These are phyloP conservation scores for Hygrophorus pudorinus DNA, from an alignment of 768 basidiomycete genomes.

Conservation along the genomic window DNA sequence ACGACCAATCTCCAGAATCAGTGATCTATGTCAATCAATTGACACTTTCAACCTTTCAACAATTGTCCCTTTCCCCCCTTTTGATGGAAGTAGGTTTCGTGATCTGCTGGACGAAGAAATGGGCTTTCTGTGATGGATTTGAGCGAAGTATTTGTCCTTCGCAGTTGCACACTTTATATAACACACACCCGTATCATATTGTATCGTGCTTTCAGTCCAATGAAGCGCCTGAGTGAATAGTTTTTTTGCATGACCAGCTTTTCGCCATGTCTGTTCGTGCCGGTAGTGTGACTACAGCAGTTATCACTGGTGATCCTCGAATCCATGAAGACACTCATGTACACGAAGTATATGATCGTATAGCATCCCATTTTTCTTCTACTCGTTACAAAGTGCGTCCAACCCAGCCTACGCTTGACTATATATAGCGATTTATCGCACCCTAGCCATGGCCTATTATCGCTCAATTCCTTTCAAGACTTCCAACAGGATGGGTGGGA, in stretches of 20 bases:
- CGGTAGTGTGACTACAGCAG: conserved; percentile 25
- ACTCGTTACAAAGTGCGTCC: conserved; percentile 75
- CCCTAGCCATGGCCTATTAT: conserved; percentile 86
- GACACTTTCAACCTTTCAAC: conserved; percentile 31
- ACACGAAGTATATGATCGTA: conserved; percentile 75
- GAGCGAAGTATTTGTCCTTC: not conserved
- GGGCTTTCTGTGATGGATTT: conserved; percentile 44
- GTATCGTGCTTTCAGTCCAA: no score
- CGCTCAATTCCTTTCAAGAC: conserved; percentile 54
- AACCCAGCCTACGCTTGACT: not conserved
- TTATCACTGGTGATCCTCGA: conserved; percentile 39
- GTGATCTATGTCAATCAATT: conserved; percentile 48
- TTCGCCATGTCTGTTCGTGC: conserved; percentile 7
- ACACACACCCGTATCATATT: no score
- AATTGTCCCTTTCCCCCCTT: conserved; percentile 53
- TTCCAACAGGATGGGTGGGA: conserved; percentile 75
- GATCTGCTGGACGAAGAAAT: conserved; percentile 67
- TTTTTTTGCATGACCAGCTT: not conserved
- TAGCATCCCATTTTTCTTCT: conserved; percentile 79
- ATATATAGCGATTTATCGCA: conserved; percentile 1
- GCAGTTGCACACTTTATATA: no score
- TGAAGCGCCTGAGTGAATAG: no score
- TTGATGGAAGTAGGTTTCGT: conserved; percentile 59
- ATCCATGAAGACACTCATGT: conserved; percentile 68
- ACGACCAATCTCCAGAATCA: conserved; percentile 15